Base-by-base conservation (phyloP, 176 grass and related monocot genomes). In the Aegilops longissima region DNA sequence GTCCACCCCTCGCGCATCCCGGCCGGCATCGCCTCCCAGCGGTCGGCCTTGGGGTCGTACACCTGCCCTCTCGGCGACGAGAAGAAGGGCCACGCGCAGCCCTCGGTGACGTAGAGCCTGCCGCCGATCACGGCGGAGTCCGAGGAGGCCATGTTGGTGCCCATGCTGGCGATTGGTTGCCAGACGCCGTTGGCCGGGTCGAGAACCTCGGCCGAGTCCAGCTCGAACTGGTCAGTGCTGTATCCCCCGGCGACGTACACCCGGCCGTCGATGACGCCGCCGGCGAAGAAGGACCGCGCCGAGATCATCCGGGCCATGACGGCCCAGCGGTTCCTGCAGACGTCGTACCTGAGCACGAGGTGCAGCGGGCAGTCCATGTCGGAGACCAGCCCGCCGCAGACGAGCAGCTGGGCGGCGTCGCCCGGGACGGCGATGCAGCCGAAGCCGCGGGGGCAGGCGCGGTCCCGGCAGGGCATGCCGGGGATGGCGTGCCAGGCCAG, bases 1-100 rank as follows among this genome's bases (percentile, higher is more conserved):
- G 90, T 99, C 97, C 97, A 99, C 3, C 97, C 97, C 90, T 96
- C 94, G 2, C 94, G 89, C 97, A 99, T 99, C 21, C 97, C 97
- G 9, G 83, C 65, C 21, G 93, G 79, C 97, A 99, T 96, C 2
- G 77, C 56, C 39, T 93, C 94, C 97, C 94, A 99, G 16, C n/a
- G 59, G 51, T 94, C 39, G 1, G 77, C 39, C 83, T 90, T 91
- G 0, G 94, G 90, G 21, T 96, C 90, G 33, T 96, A 99, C 24
- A 99, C 85, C 27, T 91, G 93, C 12, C 97, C 97, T 78, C 92
- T 91, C 0, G 97, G 97, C 0, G 90, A 93, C 4, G 97, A 96
- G 78, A 94, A 94, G 84, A 96, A 99, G 8, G 94, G 97, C 92
- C 93, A 99, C 3, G 92, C 91, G 12, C 94, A 99, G 0, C 97